Evolutionary conservation across 2,329 filamentous ascomycete species (phyloP).

Genomic region (Cercospora janseana): DNA sequence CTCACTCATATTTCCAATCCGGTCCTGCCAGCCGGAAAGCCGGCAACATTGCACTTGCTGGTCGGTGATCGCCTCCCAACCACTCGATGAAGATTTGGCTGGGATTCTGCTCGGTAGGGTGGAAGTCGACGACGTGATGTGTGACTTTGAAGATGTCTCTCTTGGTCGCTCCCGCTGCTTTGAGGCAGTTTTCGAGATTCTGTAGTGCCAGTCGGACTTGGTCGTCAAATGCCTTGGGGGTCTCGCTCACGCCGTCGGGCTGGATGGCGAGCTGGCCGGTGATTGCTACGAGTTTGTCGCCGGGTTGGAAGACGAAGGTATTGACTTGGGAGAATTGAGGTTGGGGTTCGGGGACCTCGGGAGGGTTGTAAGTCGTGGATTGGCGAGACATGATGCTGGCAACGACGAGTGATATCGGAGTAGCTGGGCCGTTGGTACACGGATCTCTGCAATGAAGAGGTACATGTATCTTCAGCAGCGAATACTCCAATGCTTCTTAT

Average conservation of each 20-base stretch:
- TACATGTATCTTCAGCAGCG: too few species aligned
- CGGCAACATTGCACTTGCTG: conserved; percentile 26
- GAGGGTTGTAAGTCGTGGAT: conserved; percentile 12
- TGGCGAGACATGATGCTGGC: conserved; percentile 2
- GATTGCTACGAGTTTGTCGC: conserved; percentile 23
- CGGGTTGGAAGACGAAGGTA: conserved; percentile 16
- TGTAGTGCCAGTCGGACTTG: conserved; percentile 23
- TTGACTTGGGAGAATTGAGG: conserved; percentile 26
- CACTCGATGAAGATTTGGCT: conserved; percentile 24
- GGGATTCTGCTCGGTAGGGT: conserved; percentile 24
- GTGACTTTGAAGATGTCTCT: conserved; percentile 28
- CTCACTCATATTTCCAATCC: conserved; percentile 21
- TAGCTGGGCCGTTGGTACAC: too few species aligned
- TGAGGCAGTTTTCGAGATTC: conserved; percentile 26
- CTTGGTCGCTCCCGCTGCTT: conserved; percentile 22
- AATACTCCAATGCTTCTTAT: too few species aligned
- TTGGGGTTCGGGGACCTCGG: conserved; percentile 18
- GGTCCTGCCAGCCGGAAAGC: conserved; percentile 19
- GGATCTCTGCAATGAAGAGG: too few species aligned
- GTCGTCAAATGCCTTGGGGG: conserved; percentile 16
- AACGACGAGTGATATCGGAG: too few species aligned
- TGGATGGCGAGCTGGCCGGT: conserved; percentile 25
- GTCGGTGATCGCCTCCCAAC: conserved; percentile 23
- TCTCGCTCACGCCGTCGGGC: conserved; percentile 16
- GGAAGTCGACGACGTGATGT: conserved; percentile 26